A percentile compares a stretch with the other conserved stretches of the same genome.
Evolutionary conservation across 2,329 filamentous ascomycete genomes (phyloP).

Genomic region (Colletotrichum noveboracense): DNA sequence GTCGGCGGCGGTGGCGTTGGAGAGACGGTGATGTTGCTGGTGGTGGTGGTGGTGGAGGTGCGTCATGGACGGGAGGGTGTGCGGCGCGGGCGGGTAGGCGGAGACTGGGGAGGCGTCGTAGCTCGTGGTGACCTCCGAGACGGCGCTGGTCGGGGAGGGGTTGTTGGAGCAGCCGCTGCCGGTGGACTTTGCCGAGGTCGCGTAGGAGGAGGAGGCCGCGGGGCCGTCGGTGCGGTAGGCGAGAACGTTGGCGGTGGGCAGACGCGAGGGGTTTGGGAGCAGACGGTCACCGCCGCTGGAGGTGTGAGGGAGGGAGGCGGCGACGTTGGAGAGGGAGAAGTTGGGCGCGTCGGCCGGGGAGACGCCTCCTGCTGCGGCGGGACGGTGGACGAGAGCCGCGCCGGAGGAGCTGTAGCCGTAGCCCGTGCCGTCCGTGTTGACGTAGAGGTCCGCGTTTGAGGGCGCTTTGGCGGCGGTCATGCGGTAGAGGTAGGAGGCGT

Average conservation of each 20-base stretch:
- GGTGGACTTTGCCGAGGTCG: slow-evolving; percentile 1
- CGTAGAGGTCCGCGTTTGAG: slow-evolving; percentile 34
- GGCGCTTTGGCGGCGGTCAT: slow-evolving; percentile 29
- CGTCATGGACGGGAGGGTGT: slow-evolving; percentile 14
- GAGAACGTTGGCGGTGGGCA: slow-evolving; percentile 31
- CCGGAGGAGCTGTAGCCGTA: slow-evolving; percentile 35
- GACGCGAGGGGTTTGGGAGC: slow-evolving; percentile 41
- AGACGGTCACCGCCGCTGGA: slow-evolving; percentile 30
- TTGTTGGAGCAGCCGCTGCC: not conserved
- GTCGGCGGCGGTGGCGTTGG: not conserved
- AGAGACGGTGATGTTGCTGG: not conserved
- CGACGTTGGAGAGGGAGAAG: slow-evolving; percentile 47
- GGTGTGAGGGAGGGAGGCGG: slow-evolving; percentile 41
- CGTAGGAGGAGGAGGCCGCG: not conserved
- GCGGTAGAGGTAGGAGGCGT: slow-evolving; percentile 35
- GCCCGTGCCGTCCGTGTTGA: slow-evolving; percentile 35
- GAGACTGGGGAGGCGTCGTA: slow-evolving; percentile 1
- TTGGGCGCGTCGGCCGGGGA: slow-evolving; percentile 34
- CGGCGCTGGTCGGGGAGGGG: slow-evolving; percentile 8
- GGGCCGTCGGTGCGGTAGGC: slow-evolving; percentile 13
- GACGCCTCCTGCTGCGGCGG: slow-evolving; percentile 24
- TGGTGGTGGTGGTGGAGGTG: slow-evolving; percentile 1
- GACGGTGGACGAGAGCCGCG: slow-evolving; percentile 39
- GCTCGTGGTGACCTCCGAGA: not conserved
- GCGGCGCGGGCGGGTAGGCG: slow-evolving; percentile 2